Base-by-base conservation (phyloP, 345 rosid genomes). In the Rhizophora apiculata region DNA sequence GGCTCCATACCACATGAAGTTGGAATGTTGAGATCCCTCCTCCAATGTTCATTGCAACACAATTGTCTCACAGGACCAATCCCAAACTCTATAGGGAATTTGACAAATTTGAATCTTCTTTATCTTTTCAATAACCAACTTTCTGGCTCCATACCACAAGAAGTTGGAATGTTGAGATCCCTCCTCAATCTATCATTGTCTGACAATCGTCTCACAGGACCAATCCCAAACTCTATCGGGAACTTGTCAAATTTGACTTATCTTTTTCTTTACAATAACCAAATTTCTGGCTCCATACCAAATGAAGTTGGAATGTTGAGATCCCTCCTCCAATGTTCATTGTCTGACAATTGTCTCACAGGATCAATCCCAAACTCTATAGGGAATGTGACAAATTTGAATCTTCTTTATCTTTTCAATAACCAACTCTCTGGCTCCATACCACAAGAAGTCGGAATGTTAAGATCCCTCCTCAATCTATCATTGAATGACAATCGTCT, bases 271-370 rank as follows among this genome's bases (percentile, higher is more conserved):
- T 24, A 24, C 24, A 24, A 24, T 24, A 24, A 24, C 1, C 24
- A 24, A 24, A 0, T 24, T 24, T 24, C 24, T 24, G 24, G 24
- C 24, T 24, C 24, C 24, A 24, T 24, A 24, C 24, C 24, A 24
- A 0, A 24, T 0, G 24, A 24, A 24, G 24, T 24, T 24, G 24
- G 24, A 24, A 24, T 24, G 24, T 24, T 24, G 24, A 24, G 24
- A 24, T 24, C 24, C 24, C 24, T 24, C 24, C 24, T 24, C 24
- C 24, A 24, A 24, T 24, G 24, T 5, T 4, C 9, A 29, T 36
- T 78, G 21, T 7, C 5, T 2, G 6, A 36, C 15, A 81, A 81
- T 66, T 26, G 29, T 2, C 57, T 81, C 16, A 57, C 55, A 2
- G 80, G 84, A 1, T 2, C 11, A 1, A 21, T 76, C 7, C 76